Evolutionary conservation across 345 rosid species (phyloP).

Genomic region (Eucalyptus sideroxylon): DNA sequence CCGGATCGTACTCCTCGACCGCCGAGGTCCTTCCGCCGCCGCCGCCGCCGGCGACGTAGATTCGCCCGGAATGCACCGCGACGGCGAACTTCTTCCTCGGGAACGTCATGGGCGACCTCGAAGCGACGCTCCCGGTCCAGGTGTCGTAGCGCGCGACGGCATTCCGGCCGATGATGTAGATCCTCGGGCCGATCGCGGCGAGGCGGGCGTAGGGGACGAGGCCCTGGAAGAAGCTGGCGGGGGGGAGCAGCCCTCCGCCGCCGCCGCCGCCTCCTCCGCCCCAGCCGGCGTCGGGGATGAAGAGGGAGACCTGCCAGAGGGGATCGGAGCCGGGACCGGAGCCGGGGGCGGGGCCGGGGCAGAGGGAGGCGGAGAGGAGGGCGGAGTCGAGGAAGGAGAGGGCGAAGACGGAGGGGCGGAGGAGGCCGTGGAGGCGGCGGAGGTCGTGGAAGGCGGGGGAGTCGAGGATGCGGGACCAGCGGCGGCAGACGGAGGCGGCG

Average conservation of each 20-base stretch:
- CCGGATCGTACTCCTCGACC: conserved; percentile 85
- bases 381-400: conserved; percentile 34
- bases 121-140: conserved; percentile 33
- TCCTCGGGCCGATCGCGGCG: conserved; percentile 52
- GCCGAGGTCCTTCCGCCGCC: conserved; percentile 18
- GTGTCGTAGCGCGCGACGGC: conserved; percentile 48
- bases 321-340: not conserved
- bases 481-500: conserved; percentile 62
- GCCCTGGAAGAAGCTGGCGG: conserved; percentile 7
- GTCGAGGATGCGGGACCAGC: conserved; percentile 68
- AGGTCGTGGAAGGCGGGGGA: conserved; percentile 52
- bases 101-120: conserved; percentile 38
- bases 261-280: not conserved
- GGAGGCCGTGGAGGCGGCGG: conserved; percentile 44
- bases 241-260: not conserved
- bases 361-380: conserved; percentile 39
- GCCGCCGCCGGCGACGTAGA: conserved; percentile 66
- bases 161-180: conserved; percentile 41
- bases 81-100: conserved; percentile 70
- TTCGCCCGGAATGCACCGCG: conserved; percentile 45
- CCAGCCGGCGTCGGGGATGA: not conserved
- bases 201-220: conserved; percentile 38
- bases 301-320: conserved; percentile 22
- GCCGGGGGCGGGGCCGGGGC: not conserved
- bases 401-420: conserved; percentile 47